Evolutionary conservation across 257 asterid species (phyloP).

Genomic region (Leptodermis oblonga): DNA sequence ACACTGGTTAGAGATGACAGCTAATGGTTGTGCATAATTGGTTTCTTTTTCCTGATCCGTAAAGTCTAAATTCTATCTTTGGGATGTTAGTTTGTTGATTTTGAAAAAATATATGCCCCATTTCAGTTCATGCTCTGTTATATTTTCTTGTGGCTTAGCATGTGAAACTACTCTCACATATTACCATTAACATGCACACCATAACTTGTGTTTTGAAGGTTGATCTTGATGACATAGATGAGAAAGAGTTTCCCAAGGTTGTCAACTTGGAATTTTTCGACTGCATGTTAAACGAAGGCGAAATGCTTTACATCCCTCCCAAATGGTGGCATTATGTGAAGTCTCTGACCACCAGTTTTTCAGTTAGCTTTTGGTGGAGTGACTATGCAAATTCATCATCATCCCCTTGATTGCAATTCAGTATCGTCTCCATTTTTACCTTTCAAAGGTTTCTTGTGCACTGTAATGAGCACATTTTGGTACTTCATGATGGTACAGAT

Average conservation of each 20-base stretch:
- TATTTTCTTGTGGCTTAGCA: neutral
- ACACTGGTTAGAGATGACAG: neutral
- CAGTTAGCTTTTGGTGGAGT: conserved; percentile 99
- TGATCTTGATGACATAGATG: conserved; percentile 78
- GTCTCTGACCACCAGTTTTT: conserved; percentile 85
- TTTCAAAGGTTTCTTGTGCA: neutral
- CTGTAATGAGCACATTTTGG: neutral
- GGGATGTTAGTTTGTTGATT: neutral
- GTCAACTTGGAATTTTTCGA: conserved; percentile 65
- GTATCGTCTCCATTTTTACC: neutral
- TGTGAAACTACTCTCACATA: neutral
- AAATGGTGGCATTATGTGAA: conserved; percentile 99
- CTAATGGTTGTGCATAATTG: neutral
- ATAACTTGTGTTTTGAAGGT: conserved; percentile 50
- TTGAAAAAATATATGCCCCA: neutral
- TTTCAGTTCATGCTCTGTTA: neutral
- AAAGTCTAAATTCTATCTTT: neutral
- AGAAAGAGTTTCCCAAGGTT: conserved; percentile 59
- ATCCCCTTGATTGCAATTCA: conserved; percentile 10
- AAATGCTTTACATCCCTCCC: conserved; percentile 97
- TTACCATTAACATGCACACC: neutral
- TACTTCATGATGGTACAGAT: neutral
- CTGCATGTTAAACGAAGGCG: conserved; percentile 96
- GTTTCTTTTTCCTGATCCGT: neutral
- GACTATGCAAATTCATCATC: conserved; percentile 21